These are phyloP conservation scores for Coleophoma crateriformis DNA, from an alignment of 2,329 filamentous ascomycete species.

Conservation along the genomic window DNA sequence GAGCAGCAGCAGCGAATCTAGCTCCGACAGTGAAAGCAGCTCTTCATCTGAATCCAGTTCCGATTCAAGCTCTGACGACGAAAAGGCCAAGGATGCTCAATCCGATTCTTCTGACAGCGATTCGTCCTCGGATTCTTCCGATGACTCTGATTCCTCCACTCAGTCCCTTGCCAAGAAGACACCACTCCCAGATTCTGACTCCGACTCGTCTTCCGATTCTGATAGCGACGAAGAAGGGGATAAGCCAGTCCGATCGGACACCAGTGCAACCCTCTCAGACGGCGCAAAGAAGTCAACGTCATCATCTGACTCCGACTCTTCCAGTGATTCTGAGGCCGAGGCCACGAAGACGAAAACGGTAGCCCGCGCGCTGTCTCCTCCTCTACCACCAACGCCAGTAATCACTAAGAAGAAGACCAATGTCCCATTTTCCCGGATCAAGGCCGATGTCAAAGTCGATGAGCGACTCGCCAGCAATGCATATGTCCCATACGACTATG, in stretches of 20 bases:
- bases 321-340: constrained; percentile 18
- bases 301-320: constrained; percentile 16
- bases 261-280: constrained; percentile 26
- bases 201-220: constrained; percentile 29
- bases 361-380: constrained; percentile 25
- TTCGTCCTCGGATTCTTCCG: constrained; percentile 25
- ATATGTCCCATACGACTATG: constrained; percentile 82
- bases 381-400: constrained; percentile 27
- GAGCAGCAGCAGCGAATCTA: constrained; percentile 4
- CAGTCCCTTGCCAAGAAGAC: constrained; percentile 21
- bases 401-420: constrained; percentile 44
- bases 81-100: constrained; percentile 36
- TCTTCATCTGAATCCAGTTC: constrained; percentile 26
- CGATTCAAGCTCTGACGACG: constrained; percentile 28
- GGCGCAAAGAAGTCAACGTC: constrained; percentile 17
- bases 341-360: constrained; percentile 23
- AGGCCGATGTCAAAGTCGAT: constrained; percentile 63
- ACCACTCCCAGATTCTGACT: constrained; percentile 20
- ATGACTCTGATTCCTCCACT: constrained; percentile 19
- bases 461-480: constrained; percentile 69
- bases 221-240: constrained; percentile 38
- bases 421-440: constrained; percentile 73
- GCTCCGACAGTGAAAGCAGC: not conserved
- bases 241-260: constrained; percentile 35
- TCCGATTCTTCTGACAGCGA: constrained; percentile 20